A percentile compares a stretch with the other conserved stretches of the same genome.
These are phyloP conservation scores for Coemansia sp. DNA, from an alignment of 192 early-diverging fungal species.

Conservation along the genomic window DNA sequence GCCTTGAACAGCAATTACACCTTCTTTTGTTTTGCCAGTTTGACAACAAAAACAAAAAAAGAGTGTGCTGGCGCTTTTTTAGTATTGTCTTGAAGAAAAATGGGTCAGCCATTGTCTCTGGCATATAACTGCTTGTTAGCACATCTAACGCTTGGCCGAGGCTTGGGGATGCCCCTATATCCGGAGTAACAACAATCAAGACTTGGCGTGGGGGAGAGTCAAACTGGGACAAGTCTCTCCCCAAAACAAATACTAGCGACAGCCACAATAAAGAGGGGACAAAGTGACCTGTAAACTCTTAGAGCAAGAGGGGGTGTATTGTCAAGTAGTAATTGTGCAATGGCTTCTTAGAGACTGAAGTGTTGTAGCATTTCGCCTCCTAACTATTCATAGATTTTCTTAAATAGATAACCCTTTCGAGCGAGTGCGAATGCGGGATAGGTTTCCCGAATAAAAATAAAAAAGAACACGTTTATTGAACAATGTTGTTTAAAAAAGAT, in stretches of 20 bases:
- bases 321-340: neutral
- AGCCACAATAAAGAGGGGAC: neutral
- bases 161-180: constrained; percentile 4
- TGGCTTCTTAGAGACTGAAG: neutral
- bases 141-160: constrained; percentile 1
- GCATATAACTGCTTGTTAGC: constrained; percentile 1
- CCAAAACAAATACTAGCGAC: neutral
- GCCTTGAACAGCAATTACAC: neutral
- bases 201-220: constrained; percentile 8
- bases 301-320: neutral
- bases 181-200: constrained; percentile 4
- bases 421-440: neutral
- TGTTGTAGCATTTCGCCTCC: neutral
- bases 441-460: neutral
- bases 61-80: neutral
- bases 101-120: constrained; percentile 1
- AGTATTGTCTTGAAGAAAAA: neutral
- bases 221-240: neutral
- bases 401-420: neutral
- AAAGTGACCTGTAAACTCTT: neutral
- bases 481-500: neutral
- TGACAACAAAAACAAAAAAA: constrained; percentile 9
- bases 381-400: neutral
- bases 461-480: neutral
- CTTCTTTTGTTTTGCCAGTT: neutral